Evolutionary conservation across 164 flowering plant genomes (phyloP), one percentile per base, ranked within the genome.

Genomic region (Aristolochia fimbriata): DNA sequence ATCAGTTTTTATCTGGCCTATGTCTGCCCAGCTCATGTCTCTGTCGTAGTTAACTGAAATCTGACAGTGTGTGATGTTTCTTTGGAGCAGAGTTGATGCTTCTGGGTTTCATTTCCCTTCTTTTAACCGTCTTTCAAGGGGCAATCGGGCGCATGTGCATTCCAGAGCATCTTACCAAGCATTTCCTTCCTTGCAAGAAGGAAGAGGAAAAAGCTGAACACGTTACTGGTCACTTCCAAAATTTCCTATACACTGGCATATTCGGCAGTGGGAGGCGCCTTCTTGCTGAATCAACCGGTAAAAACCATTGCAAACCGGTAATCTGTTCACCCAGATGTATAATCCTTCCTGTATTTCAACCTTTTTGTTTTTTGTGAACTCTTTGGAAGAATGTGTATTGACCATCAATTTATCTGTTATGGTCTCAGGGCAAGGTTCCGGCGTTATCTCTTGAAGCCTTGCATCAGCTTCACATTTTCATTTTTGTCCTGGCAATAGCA

Each of bases 391-490:
- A 37, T 37, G 8, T 1, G 43, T 37, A 3, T 37, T 37, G 43
- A 37, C 3, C 30, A 37, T 31, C 1, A 2, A 31, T 4, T 53
- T 23, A 3, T 6, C 57, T 20, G 16, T 23, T 23, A 20, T 53
- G n/a, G 15, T 19, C 51, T 61, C 85, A 91, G 97, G 85, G 78
- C 10, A 79, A 83, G 84, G 85, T 70, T 52, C 92, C 82, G 21
- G 62, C 88, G 70, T 45, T 91, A 65, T 83, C 97, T 30, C 19
- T 73, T 48, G 80, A 79, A 69, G 91, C 91, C 37, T 62, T 91
- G 55, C 92, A 88, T 72, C 88, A 88, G 51, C 82, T 91, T 37
- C 98, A 88, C 64, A 88, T 87, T 14, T 91, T 91, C 69, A 87
- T 91, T 65, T 91, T 91, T 75, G 89, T 87, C 21, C 59, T 91